phyloP scores from a whole-genome alignment of 306 rosid species.

The Malus sylvestris region DNA sequence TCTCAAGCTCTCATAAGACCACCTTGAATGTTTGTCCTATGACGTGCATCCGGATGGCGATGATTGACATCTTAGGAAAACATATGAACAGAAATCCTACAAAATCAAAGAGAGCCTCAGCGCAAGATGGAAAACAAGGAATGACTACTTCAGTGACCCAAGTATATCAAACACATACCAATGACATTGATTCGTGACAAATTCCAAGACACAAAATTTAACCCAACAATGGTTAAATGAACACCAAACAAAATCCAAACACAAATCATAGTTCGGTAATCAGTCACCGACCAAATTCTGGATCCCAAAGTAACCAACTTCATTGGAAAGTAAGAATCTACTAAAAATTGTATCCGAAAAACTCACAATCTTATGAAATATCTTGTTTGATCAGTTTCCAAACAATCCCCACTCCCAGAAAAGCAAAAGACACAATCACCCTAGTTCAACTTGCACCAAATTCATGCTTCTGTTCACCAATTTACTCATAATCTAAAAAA shows the following conservation, averaged over 20 bases:
- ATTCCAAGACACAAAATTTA: neutral
- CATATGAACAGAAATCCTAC: neutral
- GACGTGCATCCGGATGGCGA: neutral
- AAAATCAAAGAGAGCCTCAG: conserved; percentile 6
- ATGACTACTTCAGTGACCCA: neutral
- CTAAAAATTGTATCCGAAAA: neutral
- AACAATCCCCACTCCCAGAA: neutral
- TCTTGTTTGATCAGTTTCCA: neutral
- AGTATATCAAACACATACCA: neutral
- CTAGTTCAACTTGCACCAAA: neutral
- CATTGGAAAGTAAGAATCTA: neutral
- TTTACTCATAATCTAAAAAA: neutral
- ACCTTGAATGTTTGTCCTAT: neutral
- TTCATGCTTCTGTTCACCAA: neutral
- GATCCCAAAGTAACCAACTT: neutral
- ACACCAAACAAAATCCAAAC: neutral
- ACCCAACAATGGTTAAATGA: neutral
- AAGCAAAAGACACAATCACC: no score
- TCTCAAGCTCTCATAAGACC: conserved; percentile 3
- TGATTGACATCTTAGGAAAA: neutral
- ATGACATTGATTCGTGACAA: neutral
- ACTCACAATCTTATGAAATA: neutral
- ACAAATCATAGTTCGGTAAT: neutral
- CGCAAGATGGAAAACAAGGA: neutral
- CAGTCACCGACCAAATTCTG: neutral